Base-by-base conservation (phyloP, 73 alveolate genomes). In the Uronychia setigera region DNA sequence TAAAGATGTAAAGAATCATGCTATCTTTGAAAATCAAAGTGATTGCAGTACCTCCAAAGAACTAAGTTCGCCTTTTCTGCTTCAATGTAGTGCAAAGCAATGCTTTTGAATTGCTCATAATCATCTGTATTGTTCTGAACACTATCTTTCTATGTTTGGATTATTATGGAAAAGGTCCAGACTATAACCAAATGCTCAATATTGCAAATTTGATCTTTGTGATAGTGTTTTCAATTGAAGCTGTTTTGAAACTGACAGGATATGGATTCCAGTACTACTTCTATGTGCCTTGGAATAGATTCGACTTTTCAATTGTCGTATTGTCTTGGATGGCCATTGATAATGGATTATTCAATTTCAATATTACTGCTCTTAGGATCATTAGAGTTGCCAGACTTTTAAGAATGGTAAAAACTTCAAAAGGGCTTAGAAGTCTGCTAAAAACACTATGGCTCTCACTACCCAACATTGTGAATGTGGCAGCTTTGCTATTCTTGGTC, bases 311-410 rank as follows among this genome's bases (percentile, higher is more conserved):
- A 29, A 88, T 91, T 34, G 96, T 79, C 34, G 31, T 83, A 30
- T 29, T 79, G 35, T 84, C 92, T 1, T 33, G 84, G 0, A 58
- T 85, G 5, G 84, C 95, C 34, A 28, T 85, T 27, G 92, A 86
- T 59, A 79, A 86, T 74, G 91, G 84, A 34, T 30, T 87, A 32
- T 76, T 92, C 81, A 80, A 87, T 28, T 81, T 91, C 76, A 74
- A 87, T 34, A 91, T 92, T 46, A 92, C 83, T 59, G 94, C 94
- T 0, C 60, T 92, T 31, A 83, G 96, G 82, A 92, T 92, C 85
- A 88, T 92, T 79, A 84, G 96, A 59, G 93, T 92, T 29, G 89
- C 92, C 33, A 91, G 96, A 27, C 84, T 92, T 34, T 86, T 92
- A 26, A 84, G 96, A 34, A 88, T 92, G 90, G 82, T 92, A 77